phyloP scores from a whole-genome alignment of 2,329 filamentous ascomycete species.

The Penicillium sp. region DNA sequence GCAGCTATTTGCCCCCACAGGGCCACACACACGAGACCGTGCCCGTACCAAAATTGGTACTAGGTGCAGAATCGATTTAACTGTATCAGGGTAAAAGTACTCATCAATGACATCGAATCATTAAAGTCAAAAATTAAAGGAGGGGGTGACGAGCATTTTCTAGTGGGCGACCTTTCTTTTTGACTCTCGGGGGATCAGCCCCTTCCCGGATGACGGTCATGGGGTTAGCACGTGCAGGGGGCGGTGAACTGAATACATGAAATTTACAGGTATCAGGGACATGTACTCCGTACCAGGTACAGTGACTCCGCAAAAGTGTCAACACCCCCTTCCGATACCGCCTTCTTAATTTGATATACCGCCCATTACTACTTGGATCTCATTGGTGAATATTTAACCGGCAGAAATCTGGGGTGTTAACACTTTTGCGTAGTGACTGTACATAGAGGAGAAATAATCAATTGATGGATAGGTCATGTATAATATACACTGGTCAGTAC shows the following conservation, averaged over 20 bases:
- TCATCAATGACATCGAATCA: not conserved
- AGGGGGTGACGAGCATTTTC: not conserved
- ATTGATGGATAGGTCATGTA: not conserved
- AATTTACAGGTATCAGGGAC: not conserved
- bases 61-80: constrained; percentile 7
- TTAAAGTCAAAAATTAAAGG: not conserved
- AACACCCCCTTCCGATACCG: no score
- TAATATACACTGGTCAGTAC: not conserved
- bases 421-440: no score
- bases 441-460: not conserved
- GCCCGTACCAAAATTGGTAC: constrained; percentile 12
- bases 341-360: no score
- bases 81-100: not conserved
- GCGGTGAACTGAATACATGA: constrained; percentile 11
- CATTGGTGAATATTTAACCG: no score
- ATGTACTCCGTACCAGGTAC: not conserved
- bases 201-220: constrained; percentile 6
- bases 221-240: constrained; percentile 12
- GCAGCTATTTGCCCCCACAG: constrained; percentile 17
- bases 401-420: no score
- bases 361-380: no score
- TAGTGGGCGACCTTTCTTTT: not conserved
- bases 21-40: constrained; percentile 15
- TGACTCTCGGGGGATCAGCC: constrained; percentile 9
- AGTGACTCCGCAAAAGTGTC: no score